Evolutionary conservation across 495 filamentous ascomycete species (phyloP).

Genomic region (Emericellopsis terricola): DNA sequence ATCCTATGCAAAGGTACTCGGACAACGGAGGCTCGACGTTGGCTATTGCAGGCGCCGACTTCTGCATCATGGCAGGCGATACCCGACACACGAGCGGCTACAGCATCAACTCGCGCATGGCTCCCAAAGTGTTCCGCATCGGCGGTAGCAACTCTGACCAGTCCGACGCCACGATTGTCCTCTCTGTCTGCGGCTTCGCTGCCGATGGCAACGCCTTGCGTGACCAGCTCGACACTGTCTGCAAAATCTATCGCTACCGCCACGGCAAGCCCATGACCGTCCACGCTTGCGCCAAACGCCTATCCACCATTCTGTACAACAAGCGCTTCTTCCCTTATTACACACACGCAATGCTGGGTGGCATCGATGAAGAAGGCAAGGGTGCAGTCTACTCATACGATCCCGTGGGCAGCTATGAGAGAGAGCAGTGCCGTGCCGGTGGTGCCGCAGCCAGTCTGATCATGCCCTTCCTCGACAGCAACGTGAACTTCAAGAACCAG

Average conservation of each 20-base stretch:
- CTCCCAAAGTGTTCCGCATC: conserved; percentile 92
- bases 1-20: conserved; percentile 87
- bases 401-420: conserved; percentile 88
- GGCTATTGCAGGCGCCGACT: conserved; percentile 84
- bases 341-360: conserved; percentile 79
- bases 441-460: conserved; percentile 93
- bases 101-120: conserved; percentile 92
- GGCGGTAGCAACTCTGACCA: conserved; percentile 75
- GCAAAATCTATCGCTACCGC: conserved; percentile 94
- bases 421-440: conserved; percentile 87
- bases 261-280: conserved; percentile 88
- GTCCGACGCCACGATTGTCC: conserved; percentile 62
- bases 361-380: conserved; percentile 85
- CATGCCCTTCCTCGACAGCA: conserved; percentile 98
- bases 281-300: conserved; percentile 76
- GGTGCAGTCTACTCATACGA: conserved; percentile 95
- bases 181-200: conserved; percentile 89
- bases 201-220: conserved; percentile 83
- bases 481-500: conserved; percentile 99
- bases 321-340: conserved; percentile 99
- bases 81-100: conserved; percentile 89
- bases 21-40: conserved; percentile 96
- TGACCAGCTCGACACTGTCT: conserved; percentile 73
- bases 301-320: conserved; percentile 85
- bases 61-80: conserved; percentile 90